Percentiles rank a stretch among this genome's conserved stretches.
Evolutionary conservation across 352 stramenopile species (phyloP).

Genomic region (Phytophthora fragariae): DNA sequence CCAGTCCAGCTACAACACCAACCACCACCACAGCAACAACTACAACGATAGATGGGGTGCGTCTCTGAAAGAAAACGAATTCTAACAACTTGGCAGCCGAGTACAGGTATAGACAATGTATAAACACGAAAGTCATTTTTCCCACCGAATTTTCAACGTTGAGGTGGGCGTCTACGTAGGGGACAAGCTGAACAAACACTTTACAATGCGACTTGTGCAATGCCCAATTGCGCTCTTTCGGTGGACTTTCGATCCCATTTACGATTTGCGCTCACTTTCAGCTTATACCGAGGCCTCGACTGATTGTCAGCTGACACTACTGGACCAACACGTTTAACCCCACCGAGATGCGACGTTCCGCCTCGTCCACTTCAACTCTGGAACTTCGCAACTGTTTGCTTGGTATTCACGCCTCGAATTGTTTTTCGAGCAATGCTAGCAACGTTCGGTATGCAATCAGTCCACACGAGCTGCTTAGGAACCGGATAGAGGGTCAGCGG

Average conservation of each 20-base stretch:
- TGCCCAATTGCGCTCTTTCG: constrained; percentile 21
- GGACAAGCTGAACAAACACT: constrained; percentile 1
- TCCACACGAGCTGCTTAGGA: not conserved
- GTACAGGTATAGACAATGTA: constrained; percentile 33
- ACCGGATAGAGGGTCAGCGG: constrained; percentile 13
- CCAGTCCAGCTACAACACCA: constrained; percentile 26
- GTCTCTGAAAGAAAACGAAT: constrained; percentile 41
- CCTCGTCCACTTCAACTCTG: constrained; percentile 8
- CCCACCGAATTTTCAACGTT: not conserved
- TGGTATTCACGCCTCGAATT: not conserved
- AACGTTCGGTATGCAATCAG: constrained; percentile 13
- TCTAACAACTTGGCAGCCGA: constrained; percentile 17
- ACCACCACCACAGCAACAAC: not conserved
- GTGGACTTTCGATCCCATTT: constrained; percentile 15
- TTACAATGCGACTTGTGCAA: constrained; percentile 23
- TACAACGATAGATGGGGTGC: constrained; percentile 45
- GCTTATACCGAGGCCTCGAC: not conserved
- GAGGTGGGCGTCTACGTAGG: not conserved
- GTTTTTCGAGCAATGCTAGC: constrained; percentile 5
- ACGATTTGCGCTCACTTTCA: constrained; percentile 17
- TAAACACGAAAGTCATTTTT: constrained; percentile 10
- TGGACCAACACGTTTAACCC: not conserved
- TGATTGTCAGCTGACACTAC: not conserved
- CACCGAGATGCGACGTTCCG: constrained; percentile 16
- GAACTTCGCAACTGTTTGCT: not conserved